Evolutionary conservation across 352 stramenopile genomes (phyloP).

Genomic region (Phytophthora cryptogea): DNA sequence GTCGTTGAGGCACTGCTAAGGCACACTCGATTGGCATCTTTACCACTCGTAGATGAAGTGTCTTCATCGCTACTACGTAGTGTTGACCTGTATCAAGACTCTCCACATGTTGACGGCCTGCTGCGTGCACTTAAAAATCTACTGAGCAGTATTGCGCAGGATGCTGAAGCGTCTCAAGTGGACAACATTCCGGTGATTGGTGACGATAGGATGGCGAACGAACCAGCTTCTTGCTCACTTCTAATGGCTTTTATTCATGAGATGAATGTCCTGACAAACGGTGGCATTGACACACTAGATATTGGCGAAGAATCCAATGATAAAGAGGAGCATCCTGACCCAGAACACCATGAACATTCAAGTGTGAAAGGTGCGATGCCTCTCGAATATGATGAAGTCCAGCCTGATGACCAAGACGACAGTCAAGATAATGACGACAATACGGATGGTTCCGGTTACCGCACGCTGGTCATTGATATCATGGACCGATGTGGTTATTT

Average conservation of each 20-base stretch:
- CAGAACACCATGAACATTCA: constrained; percentile 14
- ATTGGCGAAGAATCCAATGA: constrained; percentile 24
- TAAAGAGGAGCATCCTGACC: constrained; percentile 9
- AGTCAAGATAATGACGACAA: constrained; percentile 29
- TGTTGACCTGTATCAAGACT: constrained; percentile 81
- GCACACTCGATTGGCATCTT: constrained; percentile 64
- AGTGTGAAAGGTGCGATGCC: constrained; percentile 74
- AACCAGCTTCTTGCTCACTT: constrained; percentile 21
- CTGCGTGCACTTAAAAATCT: constrained; percentile 70
- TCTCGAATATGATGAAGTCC: constrained; percentile 56
- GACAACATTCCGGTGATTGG: constrained; percentile 8
- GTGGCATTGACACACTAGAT: constrained; percentile 31
- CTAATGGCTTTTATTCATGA: constrained; percentile 66
- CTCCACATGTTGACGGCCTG: constrained; percentile 46
- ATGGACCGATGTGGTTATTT: constrained; percentile 82
- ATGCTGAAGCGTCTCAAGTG: constrained; percentile 19
- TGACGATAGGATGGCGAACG: constrained; percentile 1
- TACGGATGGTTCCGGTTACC: constrained; percentile 36
- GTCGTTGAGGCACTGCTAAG: constrained; percentile 76
- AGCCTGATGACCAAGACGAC: constrained; percentile 27
- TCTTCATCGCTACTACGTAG: constrained; percentile 66
- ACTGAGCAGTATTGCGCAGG: constrained; percentile 45
- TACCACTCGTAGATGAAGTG: constrained; percentile 82
- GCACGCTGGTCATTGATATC: constrained; percentile 69
- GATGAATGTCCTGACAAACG: constrained; percentile 55